Evolutionary conservation across 2,329 filamentous ascomycete genomes (phyloP).

Genomic region (Venturia pyrina): DNA sequence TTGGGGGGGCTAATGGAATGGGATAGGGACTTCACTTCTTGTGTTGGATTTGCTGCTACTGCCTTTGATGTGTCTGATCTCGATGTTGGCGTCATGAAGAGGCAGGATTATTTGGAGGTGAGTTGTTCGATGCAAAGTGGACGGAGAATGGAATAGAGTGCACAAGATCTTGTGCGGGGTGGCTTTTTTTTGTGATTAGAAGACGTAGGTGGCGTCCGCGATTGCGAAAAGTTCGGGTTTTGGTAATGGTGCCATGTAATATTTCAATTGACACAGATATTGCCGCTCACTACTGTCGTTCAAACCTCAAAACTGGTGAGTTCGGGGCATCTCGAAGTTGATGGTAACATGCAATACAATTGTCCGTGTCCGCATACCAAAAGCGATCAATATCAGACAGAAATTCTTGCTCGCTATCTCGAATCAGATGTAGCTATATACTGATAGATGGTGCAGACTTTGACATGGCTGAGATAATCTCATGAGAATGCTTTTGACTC

Average conservation of each 20-base stretch:
- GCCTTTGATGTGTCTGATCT: neutral
- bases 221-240: neutral
- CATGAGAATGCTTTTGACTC: neutral
- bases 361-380: too few relatives aligned
- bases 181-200: too few relatives aligned
- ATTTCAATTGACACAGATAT: neutral
- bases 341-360: too few relatives aligned
- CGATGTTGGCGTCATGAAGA: neutral
- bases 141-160: neutral
- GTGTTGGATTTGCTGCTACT: neutral
- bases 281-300: neutral
- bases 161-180: neutral
- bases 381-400: neutral
- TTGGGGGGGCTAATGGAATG: too few relatives aligned
- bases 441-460: neutral
- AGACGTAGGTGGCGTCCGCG: too few relatives aligned
- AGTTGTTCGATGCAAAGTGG: neutral
- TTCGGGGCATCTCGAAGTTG: too few relatives aligned
- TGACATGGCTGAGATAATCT: neutral
- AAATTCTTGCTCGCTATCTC: neutral
- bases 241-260: neutral
- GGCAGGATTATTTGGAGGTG: neutral
- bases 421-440: neutral
- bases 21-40: neutral
- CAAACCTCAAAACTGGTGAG: neutral